These are phyloP conservation scores for Didymella arachidicola DNA, from an alignment of 2,329 filamentous ascomycete genomes.

Conservation along the genomic window DNA sequence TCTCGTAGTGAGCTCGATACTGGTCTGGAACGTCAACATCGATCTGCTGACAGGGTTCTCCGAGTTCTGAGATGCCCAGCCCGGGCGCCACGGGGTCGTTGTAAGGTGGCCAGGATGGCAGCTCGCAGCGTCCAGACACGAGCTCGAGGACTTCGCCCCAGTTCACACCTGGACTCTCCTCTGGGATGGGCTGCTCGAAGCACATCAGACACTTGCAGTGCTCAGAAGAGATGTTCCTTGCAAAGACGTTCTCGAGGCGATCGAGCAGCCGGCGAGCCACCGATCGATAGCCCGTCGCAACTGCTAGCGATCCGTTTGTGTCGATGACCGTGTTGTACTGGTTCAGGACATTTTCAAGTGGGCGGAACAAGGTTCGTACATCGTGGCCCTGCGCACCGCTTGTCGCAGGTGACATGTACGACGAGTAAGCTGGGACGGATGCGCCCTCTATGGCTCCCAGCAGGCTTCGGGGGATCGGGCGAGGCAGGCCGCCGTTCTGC, in stretches of 20 bases:
- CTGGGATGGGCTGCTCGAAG: conserved; percentile 55
- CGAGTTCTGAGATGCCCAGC: conserved; percentile 60
- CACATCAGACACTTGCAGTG: conserved; percentile 90
- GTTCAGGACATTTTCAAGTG: conserved; percentile 82
- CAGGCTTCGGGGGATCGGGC: conserved; percentile 76
- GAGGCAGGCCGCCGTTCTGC: conserved; percentile 81
- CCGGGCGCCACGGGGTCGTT: conserved; percentile 62
- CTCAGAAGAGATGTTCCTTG: conserved; percentile 85
- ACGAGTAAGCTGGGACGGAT: conserved; percentile 67
- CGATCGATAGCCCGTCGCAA: conserved; percentile 93
- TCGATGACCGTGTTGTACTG: conserved; percentile 83
- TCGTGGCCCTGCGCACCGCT: conserved; percentile 57
- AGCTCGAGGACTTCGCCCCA: conserved; percentile 97
- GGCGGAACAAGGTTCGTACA: conserved; percentile 78
- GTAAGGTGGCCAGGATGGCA: conserved; percentile 90
- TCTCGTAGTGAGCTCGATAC: conserved; percentile 89
- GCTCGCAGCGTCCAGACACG: conserved; percentile 84
- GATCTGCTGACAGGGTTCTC: conserved; percentile 75
- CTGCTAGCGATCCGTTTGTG: conserved; percentile 87
- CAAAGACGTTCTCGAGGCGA: conserved; percentile 91
- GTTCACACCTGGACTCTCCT: conserved; percentile 72
- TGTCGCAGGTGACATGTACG: conserved; percentile 62
- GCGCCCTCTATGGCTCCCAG: conserved; percentile 68
- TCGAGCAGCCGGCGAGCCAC: conserved; percentile 91
- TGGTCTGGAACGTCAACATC: conserved; percentile 95